These are phyloP conservation scores for Mycena maculata DNA, from an alignment of 768 basidiomycete species.

Conservation along the genomic window DNA sequence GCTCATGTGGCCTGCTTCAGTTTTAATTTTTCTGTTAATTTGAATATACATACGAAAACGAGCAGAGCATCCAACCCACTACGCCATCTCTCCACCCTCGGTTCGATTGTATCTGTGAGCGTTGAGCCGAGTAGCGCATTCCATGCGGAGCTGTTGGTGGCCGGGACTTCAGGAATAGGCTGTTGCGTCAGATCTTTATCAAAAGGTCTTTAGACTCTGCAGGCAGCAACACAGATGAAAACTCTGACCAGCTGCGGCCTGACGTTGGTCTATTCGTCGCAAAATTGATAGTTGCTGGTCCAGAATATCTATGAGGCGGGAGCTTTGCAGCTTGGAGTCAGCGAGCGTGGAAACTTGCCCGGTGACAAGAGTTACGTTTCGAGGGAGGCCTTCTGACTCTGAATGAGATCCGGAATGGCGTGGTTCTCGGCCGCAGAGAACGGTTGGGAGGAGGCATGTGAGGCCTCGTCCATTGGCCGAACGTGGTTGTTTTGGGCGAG, in stretches of 20 bases:
- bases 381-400: too few relatives aligned
- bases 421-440: neutral
- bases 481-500: neutral
- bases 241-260: slow-evolving; percentile 1
- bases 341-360: neutral
- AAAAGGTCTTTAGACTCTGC: neutral
- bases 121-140: slow-evolving; percentile 5
- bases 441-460: neutral
- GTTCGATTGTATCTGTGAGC: neutral
- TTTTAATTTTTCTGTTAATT: neutral
- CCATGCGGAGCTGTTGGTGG: slow-evolving; percentile 7
- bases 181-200: slow-evolving; percentile 5
- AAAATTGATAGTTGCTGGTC: slow-evolving; percentile 1
- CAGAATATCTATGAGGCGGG: slow-evolving; percentile 1
- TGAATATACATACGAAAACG: neutral
- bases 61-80: slow-evolving; percentile 6
- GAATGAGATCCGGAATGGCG: neutral
- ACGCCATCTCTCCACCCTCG: slow-evolving; percentile 10
- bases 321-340: neutral
- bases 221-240: neutral
- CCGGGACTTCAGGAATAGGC: slow-evolving; percentile 11
- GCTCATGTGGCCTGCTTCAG: neutral
- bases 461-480: neutral
- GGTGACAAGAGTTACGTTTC: neutral
- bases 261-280: slow-evolving; percentile 6